These are phyloP conservation scores for Neltuma alba DNA, from an alignment of 306 rosid genomes.

Conservation along the genomic window DNA sequence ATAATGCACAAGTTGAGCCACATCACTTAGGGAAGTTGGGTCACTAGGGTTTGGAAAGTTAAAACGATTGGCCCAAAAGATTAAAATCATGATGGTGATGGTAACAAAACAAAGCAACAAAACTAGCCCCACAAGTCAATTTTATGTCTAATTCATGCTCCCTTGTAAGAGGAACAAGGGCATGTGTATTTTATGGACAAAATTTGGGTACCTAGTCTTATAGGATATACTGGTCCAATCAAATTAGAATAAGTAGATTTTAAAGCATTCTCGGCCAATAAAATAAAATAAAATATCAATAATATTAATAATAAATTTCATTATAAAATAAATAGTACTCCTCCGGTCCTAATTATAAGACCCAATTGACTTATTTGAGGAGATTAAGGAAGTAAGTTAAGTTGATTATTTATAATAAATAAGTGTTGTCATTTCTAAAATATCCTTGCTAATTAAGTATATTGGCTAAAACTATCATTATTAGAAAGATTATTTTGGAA, in stretches of 20 bases:
- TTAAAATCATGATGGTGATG: not conserved
- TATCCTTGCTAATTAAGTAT: no score
- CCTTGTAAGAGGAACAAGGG: not conserved
- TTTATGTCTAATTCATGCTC: not conserved
- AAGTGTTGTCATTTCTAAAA: no score
- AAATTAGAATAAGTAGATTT: not conserved
- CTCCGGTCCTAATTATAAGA: no score
- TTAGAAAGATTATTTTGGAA: no score
- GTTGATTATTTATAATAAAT: no score
- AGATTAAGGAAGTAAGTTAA: no score
- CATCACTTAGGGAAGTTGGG: not conserved
- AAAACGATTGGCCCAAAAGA: not conserved
- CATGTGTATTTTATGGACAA: not conserved
- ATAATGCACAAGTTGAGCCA: not conserved
- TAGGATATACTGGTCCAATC: not conserved
- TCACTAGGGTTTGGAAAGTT: not conserved
- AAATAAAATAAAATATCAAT: no score
- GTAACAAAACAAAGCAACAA: not conserved
- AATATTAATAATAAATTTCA: not conserved
- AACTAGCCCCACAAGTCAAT: not conserved
- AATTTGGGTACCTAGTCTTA: not conserved
- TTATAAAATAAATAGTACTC: not conserved
- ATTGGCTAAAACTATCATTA: no score
- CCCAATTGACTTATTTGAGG: no score
- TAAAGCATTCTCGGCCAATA: no score